These are phyloP conservation scores for Tetrastigma voinierianum DNA, from an alignment of 164 flowering plant species.

Conservation along the genomic window DNA sequence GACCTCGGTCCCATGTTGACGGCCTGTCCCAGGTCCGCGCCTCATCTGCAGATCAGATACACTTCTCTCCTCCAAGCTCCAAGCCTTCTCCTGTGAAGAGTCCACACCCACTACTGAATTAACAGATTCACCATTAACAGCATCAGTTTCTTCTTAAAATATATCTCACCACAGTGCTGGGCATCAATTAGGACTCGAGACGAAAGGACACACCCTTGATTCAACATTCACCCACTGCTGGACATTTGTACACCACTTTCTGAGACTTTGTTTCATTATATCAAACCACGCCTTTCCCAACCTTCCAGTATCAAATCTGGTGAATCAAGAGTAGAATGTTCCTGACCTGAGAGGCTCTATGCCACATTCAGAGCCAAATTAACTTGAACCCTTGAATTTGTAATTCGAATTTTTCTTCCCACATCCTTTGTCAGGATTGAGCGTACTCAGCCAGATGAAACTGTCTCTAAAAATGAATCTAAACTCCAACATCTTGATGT, in stretches of 20 bases:
- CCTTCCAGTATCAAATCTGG: constrained; percentile 59
- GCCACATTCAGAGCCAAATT: constrained; percentile 83
- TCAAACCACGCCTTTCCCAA: constrained; percentile 31
- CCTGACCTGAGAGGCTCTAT: no score
- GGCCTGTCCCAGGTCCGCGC: constrained; percentile 25
- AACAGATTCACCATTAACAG: constrained; percentile 18
- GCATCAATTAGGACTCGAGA: no score
- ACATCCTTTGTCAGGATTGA: constrained; percentile 27
- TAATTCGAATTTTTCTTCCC: constrained; percentile 31
- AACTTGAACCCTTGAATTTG: constrained; percentile 31
- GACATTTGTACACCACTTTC: constrained; percentile 20
- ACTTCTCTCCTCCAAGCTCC: constrained; percentile 24
- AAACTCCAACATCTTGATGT: constrained; percentile 28
- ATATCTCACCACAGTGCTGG: no score
- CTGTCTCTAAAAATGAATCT: constrained; percentile 33
- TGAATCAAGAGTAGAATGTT: constrained; percentile 86
- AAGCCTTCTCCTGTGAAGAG: constrained; percentile 20
- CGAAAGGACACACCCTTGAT: constrained; percentile 14
- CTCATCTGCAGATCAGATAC: constrained; percentile 31
- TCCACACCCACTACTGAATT: constrained; percentile 19
- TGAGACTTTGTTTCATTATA: constrained; percentile 25
- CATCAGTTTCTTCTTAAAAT: constrained; percentile 31
- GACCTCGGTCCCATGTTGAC: constrained; percentile 29
- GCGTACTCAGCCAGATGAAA: constrained; percentile 37
- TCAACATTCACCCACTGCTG: constrained; percentile 18